phyloP scores from a whole-genome alignment of 1,284 basidiomycete species.

The Golubevia pallescens region DNA sequence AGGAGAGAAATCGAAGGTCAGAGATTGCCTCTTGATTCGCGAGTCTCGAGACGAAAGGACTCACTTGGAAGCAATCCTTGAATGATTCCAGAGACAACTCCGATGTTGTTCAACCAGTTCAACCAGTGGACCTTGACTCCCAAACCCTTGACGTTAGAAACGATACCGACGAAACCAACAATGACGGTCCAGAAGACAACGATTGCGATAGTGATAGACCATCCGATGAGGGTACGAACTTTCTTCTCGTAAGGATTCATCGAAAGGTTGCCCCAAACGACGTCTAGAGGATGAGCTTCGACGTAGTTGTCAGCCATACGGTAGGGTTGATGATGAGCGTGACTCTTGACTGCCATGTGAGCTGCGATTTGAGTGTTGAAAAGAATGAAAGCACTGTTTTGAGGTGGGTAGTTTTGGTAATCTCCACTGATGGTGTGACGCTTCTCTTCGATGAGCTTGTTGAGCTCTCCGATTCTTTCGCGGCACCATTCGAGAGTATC shows the following conservation, averaged over 20 bases:
- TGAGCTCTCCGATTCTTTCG: slow-evolving; percentile 51
- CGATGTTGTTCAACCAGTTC: slow-evolving; percentile 40
- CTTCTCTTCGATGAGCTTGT: slow-evolving; percentile 45
- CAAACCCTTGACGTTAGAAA: slow-evolving; percentile 55
- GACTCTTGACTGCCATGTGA: slow-evolving; percentile 41
- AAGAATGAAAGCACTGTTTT: slow-evolving; percentile 59
- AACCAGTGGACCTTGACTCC: slow-evolving; percentile 32
- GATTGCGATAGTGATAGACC: slow-evolving; percentile 49
- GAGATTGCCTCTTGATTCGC: neutral
- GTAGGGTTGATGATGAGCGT: slow-evolving; percentile 52
- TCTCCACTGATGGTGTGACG: slow-evolving; percentile 43
- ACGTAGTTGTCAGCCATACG: slow-evolving; percentile 53
- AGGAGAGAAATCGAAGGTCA: neutral
- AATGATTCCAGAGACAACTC: slow-evolving; percentile 55
- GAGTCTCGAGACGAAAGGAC: neutral
- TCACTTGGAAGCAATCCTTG: slow-evolving; percentile 51
- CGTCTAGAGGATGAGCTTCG: slow-evolving; percentile 52
- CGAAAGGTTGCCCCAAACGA: slow-evolving; percentile 61
- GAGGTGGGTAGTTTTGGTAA: slow-evolving; percentile 56
- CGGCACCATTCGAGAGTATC: slow-evolving; percentile 61
- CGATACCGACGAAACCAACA: slow-evolving; percentile 47
- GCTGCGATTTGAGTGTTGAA: slow-evolving; percentile 59
- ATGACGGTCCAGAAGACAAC: slow-evolving; percentile 58
- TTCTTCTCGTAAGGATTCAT: slow-evolving; percentile 64
- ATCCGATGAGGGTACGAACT: slow-evolving; percentile 47